Evolutionary conservation across 2,329 filamentous ascomycete genomes (phyloP), one percentile per base, ranked within the genome.

Genomic region (Hortaea werneckii): DNA sequence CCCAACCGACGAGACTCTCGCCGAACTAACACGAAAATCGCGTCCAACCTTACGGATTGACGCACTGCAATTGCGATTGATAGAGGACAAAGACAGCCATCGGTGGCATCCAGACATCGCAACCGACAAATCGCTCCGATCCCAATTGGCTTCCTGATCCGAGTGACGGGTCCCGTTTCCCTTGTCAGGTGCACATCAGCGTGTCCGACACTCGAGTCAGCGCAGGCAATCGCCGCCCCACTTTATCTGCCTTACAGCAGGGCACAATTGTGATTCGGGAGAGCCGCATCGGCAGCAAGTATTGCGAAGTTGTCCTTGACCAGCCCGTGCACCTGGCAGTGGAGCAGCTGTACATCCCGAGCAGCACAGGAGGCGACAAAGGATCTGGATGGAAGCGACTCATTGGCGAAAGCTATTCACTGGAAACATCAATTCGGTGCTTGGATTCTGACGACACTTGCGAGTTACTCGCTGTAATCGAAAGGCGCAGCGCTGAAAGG

Each of bases 351-450:
- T 41, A 49, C 28, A 40, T 50, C 13, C 40, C 44, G 12, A 48
- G 38, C 38, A 52, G 54, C 10, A 45, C 43, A 8, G 46, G 50
- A 28, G 42, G 7, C n/a, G 41, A 53, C 30, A 52, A 50, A 6
- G 44, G 32, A 27, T 41, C 41, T 32, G 27, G 32, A 11, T 60
- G 57, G 57, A 53, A 53, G 42, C 47, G 49, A 26, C 45, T 42
- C 5, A 41, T 58, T n/a, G 47, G 50, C n/a, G 41, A 47, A 10
- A 48, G 50, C 12, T 59, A 57, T 37, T 47, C 41, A 26, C 42
- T 61, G 34, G 51, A 58, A 4, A 44, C 66, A 5, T 38, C 37
- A 7, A 53, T 68, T 27, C 55, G 54, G n/a, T 58, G 62, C 43
- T 42, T 49, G 11, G 51, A 62, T 32, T 58, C 61, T 13, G 42